A percentile compares a stretch with the other conserved stretches of the same genome.
These are phyloP conservation scores for Drechslera avenae DNA, from an alignment of 2,329 filamentous ascomycete genomes.

Conservation along the genomic window DNA sequence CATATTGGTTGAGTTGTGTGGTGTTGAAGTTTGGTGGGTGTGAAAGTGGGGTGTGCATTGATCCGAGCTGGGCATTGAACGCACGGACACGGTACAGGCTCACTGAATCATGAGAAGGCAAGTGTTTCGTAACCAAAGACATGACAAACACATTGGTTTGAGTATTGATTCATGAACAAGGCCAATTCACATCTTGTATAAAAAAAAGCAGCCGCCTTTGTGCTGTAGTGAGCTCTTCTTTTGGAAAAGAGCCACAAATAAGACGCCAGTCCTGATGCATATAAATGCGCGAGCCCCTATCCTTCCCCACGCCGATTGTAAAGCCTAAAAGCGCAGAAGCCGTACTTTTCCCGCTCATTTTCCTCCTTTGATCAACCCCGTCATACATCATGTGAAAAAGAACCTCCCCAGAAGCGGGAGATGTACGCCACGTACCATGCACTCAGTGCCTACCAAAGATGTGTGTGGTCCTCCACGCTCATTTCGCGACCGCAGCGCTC, in stretches of 20 bases:
- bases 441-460: background rate
- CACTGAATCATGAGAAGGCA: no score
- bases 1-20: no score
- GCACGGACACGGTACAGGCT: no score
- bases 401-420: slow-evolving; percentile 19
- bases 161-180: slow-evolving; percentile 2
- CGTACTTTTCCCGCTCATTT: slow-evolving; percentile 4
- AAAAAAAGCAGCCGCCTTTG: no score
- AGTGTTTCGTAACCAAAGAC: no score
- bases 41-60: no score
- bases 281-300: background rate
- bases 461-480: slow-evolving; percentile 20
- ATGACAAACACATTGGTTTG: background rate
- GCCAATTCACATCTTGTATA: background rate
- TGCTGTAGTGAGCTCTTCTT: background rate
- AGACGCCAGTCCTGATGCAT: slow-evolving; percentile 7
- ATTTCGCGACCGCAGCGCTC: slow-evolving; percentile 62
- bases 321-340: slow-evolving; percentile 6
- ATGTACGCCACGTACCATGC: background rate
- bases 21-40: no score
- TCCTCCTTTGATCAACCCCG: background rate
- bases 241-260: background rate
- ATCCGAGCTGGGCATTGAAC: no score
- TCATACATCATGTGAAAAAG: background rate
- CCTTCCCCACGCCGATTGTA: slow-evolving; percentile 5